phyloP scores from a whole-genome alignment of 345 rosid genomes.

The Salix udensis region DNA sequence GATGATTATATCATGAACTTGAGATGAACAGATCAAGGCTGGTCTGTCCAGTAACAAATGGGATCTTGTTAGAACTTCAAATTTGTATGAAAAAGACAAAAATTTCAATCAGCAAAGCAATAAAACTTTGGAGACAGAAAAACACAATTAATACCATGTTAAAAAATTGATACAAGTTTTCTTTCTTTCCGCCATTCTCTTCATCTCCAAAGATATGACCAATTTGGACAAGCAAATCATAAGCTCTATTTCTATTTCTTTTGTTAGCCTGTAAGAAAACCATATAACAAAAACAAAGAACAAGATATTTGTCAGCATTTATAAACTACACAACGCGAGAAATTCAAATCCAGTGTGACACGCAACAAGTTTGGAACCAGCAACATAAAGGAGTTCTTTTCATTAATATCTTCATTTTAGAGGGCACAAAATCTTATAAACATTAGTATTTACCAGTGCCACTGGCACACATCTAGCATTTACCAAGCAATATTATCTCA shows the following conservation, averaged over 20 bases:
- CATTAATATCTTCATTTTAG: background rate
- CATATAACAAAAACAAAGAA: background rate
- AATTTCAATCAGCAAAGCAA: background rate
- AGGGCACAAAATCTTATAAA: background rate
- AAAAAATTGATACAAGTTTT: conserved; percentile 65
- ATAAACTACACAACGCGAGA: background rate
- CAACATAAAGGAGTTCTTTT: background rate
- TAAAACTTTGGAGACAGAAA: background rate
- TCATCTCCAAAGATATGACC: conserved; percentile 91
- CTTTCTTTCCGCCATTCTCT: conserved; percentile 74
- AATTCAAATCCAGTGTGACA: background rate
- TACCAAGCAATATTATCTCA: background rate
- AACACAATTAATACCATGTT: conserved; percentile 52
- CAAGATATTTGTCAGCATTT: background rate
- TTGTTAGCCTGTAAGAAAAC: conserved; percentile 61
- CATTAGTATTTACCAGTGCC: background rate
- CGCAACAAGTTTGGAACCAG: background rate
- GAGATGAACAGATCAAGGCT: background rate
- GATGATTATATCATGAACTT: background rate
- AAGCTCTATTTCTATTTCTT: conserved; percentile 91
- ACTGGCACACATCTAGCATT: background rate
- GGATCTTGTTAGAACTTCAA: conserved; percentile 5
- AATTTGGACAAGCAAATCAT: conserved; percentile 86
- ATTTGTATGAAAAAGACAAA: background rate
- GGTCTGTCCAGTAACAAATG: background rate